Evolutionary conservation across 768 basidiomycete species (phyloP).

Genomic region (Candolleomyces aberdarensis): DNA sequence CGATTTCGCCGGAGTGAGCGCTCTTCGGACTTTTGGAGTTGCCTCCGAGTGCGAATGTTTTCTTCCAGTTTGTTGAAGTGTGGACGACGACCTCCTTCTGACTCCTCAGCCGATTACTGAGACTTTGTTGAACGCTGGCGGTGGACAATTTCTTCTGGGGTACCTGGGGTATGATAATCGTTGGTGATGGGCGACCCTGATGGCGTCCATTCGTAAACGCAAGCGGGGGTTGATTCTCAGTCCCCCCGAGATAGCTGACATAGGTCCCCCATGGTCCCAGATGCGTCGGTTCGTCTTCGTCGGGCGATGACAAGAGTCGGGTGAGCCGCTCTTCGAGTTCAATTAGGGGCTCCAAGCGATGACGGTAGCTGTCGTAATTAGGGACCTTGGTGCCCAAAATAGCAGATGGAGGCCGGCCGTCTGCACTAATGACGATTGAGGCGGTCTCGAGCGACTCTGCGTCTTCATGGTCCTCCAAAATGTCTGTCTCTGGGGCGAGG

Average conservation of each 20-base stretch:
- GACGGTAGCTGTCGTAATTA: constrained; percentile 60
- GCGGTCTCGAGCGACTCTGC: constrained; percentile 49
- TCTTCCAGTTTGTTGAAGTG: constrained; percentile 67
- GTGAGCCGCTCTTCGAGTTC: constrained; percentile 71
- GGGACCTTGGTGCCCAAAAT: constrained; percentile 47
- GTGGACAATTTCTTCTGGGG: constrained; percentile 33
- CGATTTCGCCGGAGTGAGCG: constrained; percentile 66
- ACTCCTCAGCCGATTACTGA: constrained; percentile 25
- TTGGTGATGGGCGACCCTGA: constrained; percentile 45
- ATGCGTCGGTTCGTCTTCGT: constrained; percentile 69
- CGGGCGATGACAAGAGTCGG: constrained; percentile 61
- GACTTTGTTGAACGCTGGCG: constrained; percentile 27
- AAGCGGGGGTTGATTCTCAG: constrained; percentile 21
- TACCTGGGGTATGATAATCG: constrained; percentile 47
- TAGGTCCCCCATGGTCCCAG: constrained; percentile 43
- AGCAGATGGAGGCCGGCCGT: constrained; percentile 49
- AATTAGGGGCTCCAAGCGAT: constrained; percentile 62
- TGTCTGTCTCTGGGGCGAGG: constrained; percentile 62
- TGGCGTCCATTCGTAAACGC: constrained; percentile 18
- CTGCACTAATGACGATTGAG: constrained; percentile 47
- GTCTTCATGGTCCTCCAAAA: constrained; percentile 57
- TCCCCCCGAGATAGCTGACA: constrained; percentile 18
- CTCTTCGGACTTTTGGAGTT: constrained; percentile 67
- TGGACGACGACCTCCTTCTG: constrained; percentile 57
- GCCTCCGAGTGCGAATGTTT: constrained; percentile 56